Evolutionary conservation across 2,329 filamentous ascomycete species (phyloP), one percentile per base, ranked within the genome.

Genomic region (Dothideomycetes sp.): DNA sequence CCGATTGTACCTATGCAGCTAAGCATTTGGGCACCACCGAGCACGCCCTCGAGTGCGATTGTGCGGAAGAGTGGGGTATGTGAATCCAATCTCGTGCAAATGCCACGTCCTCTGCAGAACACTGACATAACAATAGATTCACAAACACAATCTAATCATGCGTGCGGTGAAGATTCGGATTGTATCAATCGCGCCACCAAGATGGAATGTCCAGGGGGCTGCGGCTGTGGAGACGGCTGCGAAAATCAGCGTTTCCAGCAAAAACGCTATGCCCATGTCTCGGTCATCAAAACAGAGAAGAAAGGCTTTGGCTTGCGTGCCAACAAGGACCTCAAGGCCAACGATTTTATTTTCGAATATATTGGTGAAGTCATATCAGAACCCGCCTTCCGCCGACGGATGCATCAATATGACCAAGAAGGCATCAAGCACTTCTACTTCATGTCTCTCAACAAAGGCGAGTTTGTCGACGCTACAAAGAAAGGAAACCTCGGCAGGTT

Each of bases 371-470:
- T 96, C 52, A 95, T 98, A 59, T 89, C 93, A 53, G 89, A 98
- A 64, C 74, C 77, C 20, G 82, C 82, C 9, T 96, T 96, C 58
- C 83, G 87, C 42, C 78, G 80, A 44, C 85, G 91, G 47, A 95
- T 93, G 80, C 68, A 86, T 27, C 83, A 93, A 55, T 98, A 98
- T 63, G 87, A 95, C 57, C 76, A 91, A 33, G 86, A 96, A 61
- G 88, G 88, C 46, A 95, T 98, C 71, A 94, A 93, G 62, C 91
- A 98, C 64, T 98, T 98, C 62, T 98, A 98, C 65, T 98, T 98
- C 69, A 98, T 98, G 91, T 96, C 91, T 19, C 78, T 98, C 47
- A 94, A 79, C 57, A 94, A 94, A 61, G 84, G 80, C 55, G 91
- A 96, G 61, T 98, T 96, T 57, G 87, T 98, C 45, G 91, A 98